Evolutionary conservation across 345 rosid genomes (phyloP), one percentile per base, ranked within the genome.

Genomic region (Aegle marmelos): DNA sequence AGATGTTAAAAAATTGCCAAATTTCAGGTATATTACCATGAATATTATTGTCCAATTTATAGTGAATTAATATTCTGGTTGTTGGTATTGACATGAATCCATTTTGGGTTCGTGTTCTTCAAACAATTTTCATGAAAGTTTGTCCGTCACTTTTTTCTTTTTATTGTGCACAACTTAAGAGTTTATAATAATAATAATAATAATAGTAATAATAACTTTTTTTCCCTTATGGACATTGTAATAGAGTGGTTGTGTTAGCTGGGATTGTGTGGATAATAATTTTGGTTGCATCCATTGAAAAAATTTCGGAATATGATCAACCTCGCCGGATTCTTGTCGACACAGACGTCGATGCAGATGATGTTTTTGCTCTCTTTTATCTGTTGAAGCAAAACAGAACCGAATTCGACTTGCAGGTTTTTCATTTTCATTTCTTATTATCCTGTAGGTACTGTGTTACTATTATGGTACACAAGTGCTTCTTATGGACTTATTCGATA

Each of bases 291-390:
- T 73, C 24, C 6, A 3, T 73, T 3, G 24, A 8, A 73, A 72
- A 34, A 7, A n/a, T 25, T 16, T 58, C 27, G 34, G 24, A 34
- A 9, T 34, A 33, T 2, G 6, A 7, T 24, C 71, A 33, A 31
- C 81, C 84, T 24, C 84, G 37, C 34, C 78, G 81, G 70, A 77
- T 81, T 73, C 74, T 81, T 31, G 53, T 77, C 2, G 84, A 81
- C 25, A 77, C 84, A 27, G 84, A 81, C 53, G 78, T 81, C 14
- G 80, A 81, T 28, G 37, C 77, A 6, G 84, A 81, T 50, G 84
- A 81, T 78, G 33, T 81, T 54, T 73, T 81, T 69, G 84, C 80
- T 73, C 84, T 81, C 65, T 41, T 81, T 3, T 81, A 81, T 37
- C 71, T 81, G 45, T 60, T 81, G 81, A 81, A 81, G 84, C 81